A percentile compares a stretch with the other conserved stretches of the same genome.
These are phyloP conservation scores for Neurospora sp. DNA, from an alignment of 495 filamentous ascomycete genomes.

Conservation along the genomic window DNA sequence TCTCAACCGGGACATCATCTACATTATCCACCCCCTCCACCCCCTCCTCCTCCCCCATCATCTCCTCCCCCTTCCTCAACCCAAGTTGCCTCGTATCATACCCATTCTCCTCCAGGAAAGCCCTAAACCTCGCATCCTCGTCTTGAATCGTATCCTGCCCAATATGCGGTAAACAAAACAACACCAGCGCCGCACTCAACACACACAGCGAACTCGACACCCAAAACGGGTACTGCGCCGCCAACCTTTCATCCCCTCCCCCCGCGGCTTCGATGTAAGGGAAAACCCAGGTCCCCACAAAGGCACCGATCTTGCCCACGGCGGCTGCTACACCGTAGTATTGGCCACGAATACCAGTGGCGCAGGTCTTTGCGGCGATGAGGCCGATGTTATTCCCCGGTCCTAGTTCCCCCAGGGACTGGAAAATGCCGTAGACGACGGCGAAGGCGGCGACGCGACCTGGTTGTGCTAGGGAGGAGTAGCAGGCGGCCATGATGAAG, in stretches of 20 bases:
- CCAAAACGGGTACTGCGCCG: slow-evolving; percentile 75
- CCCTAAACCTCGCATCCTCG: slow-evolving; percentile 64
- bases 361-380: slow-evolving; percentile 74
- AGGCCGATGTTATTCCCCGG: slow-evolving; percentile 90
- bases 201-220: slow-evolving; percentile 65
- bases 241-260: slow-evolving; percentile 26
- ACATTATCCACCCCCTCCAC: neutral
- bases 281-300: slow-evolving; percentile 79
- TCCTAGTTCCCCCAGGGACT: slow-evolving; percentile 72
- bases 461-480: slow-evolving; percentile 49
- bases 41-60: neutral
- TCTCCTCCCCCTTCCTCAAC: slow-evolving; percentile 26
- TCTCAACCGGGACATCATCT: neutral
- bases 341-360: slow-evolving; percentile 77
- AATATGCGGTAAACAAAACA: slow-evolving; percentile 52
- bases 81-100: slow-evolving; percentile 65
- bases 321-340: slow-evolving; percentile 90
- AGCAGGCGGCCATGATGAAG: slow-evolving; percentile 77
- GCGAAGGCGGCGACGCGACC: slow-evolving; percentile 65
- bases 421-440: slow-evolving; percentile 70
- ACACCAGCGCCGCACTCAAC: slow-evolving; percentile 48
- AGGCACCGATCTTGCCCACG: slow-evolving; percentile 77
- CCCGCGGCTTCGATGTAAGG: slow-evolving; percentile 60
- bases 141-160: slow-evolving; percentile 63
- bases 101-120: slow-evolving; percentile 53